phyloP scores from a whole-genome alignment of 495 filamentous ascomycete species.

The Aspergillus sclerotiicarbonarius region DNA sequence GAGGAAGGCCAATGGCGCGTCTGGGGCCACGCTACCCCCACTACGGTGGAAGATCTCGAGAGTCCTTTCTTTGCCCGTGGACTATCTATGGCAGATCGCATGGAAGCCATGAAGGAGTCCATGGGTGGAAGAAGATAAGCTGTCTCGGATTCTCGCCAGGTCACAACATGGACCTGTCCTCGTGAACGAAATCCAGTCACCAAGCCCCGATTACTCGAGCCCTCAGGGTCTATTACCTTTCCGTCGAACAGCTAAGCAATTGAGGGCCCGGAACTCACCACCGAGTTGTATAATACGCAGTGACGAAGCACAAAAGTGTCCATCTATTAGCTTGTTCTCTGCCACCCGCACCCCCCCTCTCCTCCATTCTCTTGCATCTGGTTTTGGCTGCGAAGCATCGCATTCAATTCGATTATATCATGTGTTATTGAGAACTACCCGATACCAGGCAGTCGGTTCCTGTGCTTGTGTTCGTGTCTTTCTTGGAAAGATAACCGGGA shows the following conservation, averaged over 20 bases:
- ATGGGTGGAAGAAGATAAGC: slow-evolving; percentile 22
- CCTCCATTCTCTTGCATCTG: not conserved
- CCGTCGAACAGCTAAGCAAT: not conserved
- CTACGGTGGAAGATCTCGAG: slow-evolving; percentile 48
- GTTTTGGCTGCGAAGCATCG: not conserved
- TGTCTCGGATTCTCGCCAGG: not conserved
- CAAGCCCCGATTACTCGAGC: not conserved
- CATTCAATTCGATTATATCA: not conserved
- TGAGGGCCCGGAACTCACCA: not conserved
- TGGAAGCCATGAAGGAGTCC: slow-evolving; percentile 32
- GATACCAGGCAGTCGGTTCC: not conserved
- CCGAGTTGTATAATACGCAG: not conserved
- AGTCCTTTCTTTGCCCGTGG: slow-evolving; percentile 35
- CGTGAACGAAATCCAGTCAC: too few species aligned
- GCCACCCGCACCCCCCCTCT: not conserved
- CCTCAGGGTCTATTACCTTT: not conserved
- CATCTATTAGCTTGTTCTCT: not conserved
- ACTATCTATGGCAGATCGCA: slow-evolving; percentile 31
- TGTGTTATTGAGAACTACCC: not conserved
- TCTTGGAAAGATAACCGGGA: not conserved
- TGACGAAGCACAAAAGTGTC: not conserved
- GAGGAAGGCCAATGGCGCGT: slow-evolving; percentile 66
- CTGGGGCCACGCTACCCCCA: slow-evolving; percentile 68
- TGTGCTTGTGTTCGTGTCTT: not conserved
- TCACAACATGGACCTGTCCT: too few species aligned